These are phyloP conservation scores for Diaporthe citri DNA, from an alignment of 2,329 filamentous ascomycete genomes.

Conservation along the genomic window DNA sequence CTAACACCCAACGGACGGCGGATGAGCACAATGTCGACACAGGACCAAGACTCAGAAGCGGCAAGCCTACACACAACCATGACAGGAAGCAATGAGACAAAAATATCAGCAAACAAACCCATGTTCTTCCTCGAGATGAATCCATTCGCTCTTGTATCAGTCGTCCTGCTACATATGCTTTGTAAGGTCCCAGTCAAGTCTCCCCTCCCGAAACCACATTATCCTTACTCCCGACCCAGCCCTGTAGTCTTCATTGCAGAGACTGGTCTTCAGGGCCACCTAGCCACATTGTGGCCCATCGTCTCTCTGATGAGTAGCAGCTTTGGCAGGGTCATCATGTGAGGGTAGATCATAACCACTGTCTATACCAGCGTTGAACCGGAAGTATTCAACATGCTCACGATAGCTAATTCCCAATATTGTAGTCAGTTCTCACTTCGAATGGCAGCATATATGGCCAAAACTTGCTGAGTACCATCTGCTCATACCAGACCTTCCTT, in stretches of 20 bases:
- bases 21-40: constrained; percentile 21
- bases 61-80: constrained; percentile 27
- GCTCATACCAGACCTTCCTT: constrained; percentile 54
- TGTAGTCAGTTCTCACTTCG: constrained; percentile 54
- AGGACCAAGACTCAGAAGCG: not conserved
- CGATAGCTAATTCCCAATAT: not conserved
- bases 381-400: not conserved
- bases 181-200: constrained; percentile 40
- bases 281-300: not conserved
- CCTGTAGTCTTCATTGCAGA: too few relatives aligned
- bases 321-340: not conserved
- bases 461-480: constrained; percentile 54
- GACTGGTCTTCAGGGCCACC: not conserved
- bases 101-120: constrained; percentile 19
- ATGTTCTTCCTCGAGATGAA: constrained; percentile 40
- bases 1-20: not conserved
- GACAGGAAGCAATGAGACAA: constrained; percentile 29
- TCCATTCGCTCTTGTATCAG: constrained; percentile 46
- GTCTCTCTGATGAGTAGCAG: not conserved
- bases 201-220: not conserved
- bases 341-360: not conserved
- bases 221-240: not conserved
- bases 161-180: constrained; percentile 63
- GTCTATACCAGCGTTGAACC: not conserved
- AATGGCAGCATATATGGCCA: constrained; percentile 56